Evolutionary conservation across 805 yeast species (phyloP).

Genomic region (Hanseniaspora lindneri): DNA sequence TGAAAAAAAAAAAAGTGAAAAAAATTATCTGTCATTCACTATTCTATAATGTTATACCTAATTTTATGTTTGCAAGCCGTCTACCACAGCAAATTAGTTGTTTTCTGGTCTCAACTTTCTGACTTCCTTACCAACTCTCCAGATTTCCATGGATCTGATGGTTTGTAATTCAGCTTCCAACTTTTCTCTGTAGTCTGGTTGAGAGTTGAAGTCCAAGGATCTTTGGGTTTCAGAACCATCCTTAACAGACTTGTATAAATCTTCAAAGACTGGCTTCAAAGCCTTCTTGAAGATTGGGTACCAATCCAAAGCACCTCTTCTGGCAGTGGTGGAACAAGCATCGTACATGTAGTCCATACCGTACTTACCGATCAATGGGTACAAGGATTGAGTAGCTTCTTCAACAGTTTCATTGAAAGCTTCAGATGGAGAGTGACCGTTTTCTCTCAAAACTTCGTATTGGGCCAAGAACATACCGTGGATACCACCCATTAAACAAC

Average conservation of each 20-base stretch:
- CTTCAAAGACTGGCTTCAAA: constrained; percentile 95
- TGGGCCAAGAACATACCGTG: constrained; percentile 99
- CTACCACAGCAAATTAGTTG: constrained; percentile 41
- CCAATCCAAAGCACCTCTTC: constrained; percentile 99
- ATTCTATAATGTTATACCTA: constrained; percentile 16
- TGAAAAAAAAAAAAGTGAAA: background rate
- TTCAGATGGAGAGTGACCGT: constrained; percentile 99
- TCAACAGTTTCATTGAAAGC: constrained; percentile 99
- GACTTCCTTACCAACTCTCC: constrained; percentile 99
- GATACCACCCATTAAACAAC: constrained; percentile 99
- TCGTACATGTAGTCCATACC: constrained; percentile 99
- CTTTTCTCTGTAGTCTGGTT: constrained; percentile 92
- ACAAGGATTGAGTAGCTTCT: constrained; percentile 98
- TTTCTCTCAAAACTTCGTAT: constrained; percentile 98
- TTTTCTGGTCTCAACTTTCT: constrained; percentile 99
- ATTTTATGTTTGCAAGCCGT: background rate
- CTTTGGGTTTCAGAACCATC: constrained; percentile 96
- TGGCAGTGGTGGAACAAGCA: constrained; percentile 99
- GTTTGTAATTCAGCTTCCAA: constrained; percentile 84
- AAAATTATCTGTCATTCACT: constrained; percentile 13
- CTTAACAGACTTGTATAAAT: constrained; percentile 86
- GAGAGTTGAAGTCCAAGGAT: constrained; percentile 97
- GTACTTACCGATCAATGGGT: constrained; percentile 97
- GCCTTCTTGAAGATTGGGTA: constrained; percentile 98
- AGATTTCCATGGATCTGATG: constrained; percentile 97